Evolutionary conservation across 768 basidiomycete genomes (phyloP).

Genomic region (Udeniomyces megalosporus): DNA sequence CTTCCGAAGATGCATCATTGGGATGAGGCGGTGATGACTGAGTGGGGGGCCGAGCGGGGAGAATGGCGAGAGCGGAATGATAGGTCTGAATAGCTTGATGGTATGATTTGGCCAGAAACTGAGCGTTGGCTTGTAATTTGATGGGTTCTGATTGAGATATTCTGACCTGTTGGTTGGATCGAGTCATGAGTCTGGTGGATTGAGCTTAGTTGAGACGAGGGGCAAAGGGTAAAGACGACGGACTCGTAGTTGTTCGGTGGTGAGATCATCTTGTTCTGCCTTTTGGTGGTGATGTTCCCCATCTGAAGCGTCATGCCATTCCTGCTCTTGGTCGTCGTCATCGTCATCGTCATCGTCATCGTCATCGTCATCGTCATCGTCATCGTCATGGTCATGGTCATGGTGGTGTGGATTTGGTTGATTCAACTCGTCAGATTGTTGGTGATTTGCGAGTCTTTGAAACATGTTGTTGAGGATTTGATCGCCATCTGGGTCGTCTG

Average conservation of each 20-base stretch:
- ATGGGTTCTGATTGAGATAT: conserved; percentile 43
- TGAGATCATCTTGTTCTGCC: neutral
- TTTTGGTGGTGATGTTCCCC: neutral
- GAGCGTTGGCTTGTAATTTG: conserved; percentile 58
- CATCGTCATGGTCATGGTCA: neutral
- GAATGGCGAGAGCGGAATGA: conserved; percentile 41
- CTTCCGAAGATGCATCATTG: conserved; percentile 17
- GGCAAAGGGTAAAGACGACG: neutral
- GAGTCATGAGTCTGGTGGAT: neutral
- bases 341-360: conserved; percentile 2
- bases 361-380: neutral
- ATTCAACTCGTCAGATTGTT: neutral
- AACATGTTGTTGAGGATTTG: conserved; percentile 4
- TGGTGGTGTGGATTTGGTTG: no score
- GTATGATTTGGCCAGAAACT: conserved; percentile 1
- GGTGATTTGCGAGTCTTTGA: neutral
- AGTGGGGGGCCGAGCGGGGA: conserved; percentile 29
- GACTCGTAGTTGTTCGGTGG: conserved; percentile 7
- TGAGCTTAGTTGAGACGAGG: neutral
- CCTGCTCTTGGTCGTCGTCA: conserved; percentile 5
- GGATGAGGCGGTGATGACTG: conserved; percentile 22
- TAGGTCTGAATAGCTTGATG: conserved; percentile 36
- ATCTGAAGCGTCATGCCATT: conserved; percentile 1
- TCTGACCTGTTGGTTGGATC: conserved; percentile 28
- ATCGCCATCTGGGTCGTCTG: neutral